These are phyloP conservation scores for Microcos paniculata DNA, from an alignment of 345 rosid species.

Conservation along the genomic window DNA sequence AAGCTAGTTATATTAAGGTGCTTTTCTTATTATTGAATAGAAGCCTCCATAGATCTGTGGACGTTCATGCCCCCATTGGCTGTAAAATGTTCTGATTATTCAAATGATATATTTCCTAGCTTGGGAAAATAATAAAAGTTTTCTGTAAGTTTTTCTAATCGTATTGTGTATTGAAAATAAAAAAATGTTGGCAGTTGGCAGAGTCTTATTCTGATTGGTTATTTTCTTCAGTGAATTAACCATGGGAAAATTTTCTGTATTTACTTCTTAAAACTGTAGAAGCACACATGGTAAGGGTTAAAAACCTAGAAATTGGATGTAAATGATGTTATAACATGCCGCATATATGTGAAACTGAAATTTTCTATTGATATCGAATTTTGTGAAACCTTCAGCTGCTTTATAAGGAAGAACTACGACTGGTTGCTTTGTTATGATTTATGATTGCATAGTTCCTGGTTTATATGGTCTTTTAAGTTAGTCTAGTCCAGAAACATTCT, in stretches of 20 bases:
- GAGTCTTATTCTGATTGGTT: not conserved
- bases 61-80: not conserved
- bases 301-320: not conserved
- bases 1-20: not conserved
- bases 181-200: not conserved
- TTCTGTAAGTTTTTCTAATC: not conserved
- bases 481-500: not conserved
- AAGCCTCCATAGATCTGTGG: not conserved
- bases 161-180: not conserved
- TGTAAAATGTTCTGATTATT: not conserved
- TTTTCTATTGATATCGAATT: not conserved
- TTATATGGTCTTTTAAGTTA: not conserved
- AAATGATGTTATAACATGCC: constrained; percentile 2
- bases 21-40: not conserved
- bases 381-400: not conserved
- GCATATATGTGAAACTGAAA: not conserved
- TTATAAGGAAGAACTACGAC: not conserved
- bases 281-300: not conserved
- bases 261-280: not conserved
- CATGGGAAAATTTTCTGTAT: not conserved
- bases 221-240: not conserved
- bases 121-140: not conserved
- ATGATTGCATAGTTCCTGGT: not conserved
- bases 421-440: not conserved
- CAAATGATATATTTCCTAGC: not conserved